These are phyloP conservation scores for Dactylellina leptospora DNA, from an alignment of 2,329 filamentous ascomycete genomes.

Conservation along the genomic window DNA sequence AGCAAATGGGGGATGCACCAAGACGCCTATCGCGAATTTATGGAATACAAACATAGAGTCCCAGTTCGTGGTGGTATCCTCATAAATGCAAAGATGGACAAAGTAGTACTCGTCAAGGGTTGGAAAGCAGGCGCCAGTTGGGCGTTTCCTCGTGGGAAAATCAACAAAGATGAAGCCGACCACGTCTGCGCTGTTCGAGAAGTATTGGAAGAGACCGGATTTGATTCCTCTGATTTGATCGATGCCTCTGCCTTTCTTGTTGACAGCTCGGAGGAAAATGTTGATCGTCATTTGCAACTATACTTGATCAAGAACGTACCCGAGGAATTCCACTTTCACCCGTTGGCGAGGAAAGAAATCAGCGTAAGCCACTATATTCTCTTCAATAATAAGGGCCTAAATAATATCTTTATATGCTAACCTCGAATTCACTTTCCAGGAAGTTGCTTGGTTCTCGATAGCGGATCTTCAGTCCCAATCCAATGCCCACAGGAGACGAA, in stretches of 20 bases:
- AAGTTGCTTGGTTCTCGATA: slow-evolving; percentile 49
- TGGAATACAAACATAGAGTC: slow-evolving; percentile 92
- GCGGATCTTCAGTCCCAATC: slow-evolving; percentile 41
- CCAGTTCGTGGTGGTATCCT: slow-evolving; percentile 94
- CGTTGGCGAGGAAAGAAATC: slow-evolving; percentile 93
- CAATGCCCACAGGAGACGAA: slow-evolving; percentile 22
- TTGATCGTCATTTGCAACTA: slow-evolving; percentile 86
- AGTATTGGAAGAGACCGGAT: slow-evolving; percentile 95
- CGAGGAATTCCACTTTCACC: slow-evolving; percentile 85
- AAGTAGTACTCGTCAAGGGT: slow-evolving; percentile 90
- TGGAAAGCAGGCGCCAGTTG: slow-evolving; percentile 97
- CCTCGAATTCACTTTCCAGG: slow-evolving; percentile 7
- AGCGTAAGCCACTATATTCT: slow-evolving; percentile 64
- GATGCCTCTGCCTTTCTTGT: slow-evolving; percentile 73
- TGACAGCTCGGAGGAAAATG: slow-evolving; percentile 69
- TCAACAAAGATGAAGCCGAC: slow-evolving; percentile 96
- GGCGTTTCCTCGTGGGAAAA: slow-evolving; percentile 97
- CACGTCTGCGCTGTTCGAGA: slow-evolving; percentile 92
- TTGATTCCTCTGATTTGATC: slow-evolving; percentile 83
- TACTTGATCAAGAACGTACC: slow-evolving; percentile 92
- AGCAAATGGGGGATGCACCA: slow-evolving; percentile 71
- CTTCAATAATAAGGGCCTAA: neutral
- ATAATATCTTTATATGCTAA: slow-evolving; percentile 15
- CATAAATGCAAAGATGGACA: slow-evolving; percentile 92
- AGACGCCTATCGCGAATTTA: slow-evolving; percentile 87